Base-by-base conservation (phyloP, 768 basidiomycete species). In the Austroboletus festivus region DNA sequence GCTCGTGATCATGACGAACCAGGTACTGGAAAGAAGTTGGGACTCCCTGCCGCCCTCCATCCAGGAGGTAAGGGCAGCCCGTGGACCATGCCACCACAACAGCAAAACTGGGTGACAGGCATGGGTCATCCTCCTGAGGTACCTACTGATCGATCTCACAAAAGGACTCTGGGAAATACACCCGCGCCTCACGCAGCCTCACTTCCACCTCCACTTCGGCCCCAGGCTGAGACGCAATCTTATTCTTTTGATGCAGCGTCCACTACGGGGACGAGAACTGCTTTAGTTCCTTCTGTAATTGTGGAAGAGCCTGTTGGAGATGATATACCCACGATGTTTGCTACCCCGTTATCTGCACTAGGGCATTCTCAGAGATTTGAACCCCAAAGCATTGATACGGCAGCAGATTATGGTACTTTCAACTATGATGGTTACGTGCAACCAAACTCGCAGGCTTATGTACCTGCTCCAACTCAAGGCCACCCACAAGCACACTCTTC, bases 1-100 rank as follows among this genome's bases (percentile, higher is more conserved):
- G 67, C 65, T 12, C 57, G 65, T 4, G 23, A 50, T 18, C 55
- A 42, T 39, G 50, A 59, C 16, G 63, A 63, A 16, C 41, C 62
- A 42, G 50, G 47, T 45, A 43, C 56, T 39, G 48, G 57, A 52
- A 52, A 59, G 52, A 52, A 48, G 12, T 19, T 50, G 9, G 53
- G 46, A 7, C 51, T 74, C 12, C 77, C 80, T 9, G 59, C 69
- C 1, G 63, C 72, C 26, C 68, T 80, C n/a, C 75, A 74, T 30
- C 72, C 78, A 15, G 68, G 72, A 44, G 57, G 62, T 10, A 52
- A 58, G 33, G 41, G 42, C 19, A 51, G 59, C 28, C 51, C 52
- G 12, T 49, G 65, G 49, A 46, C 64, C 31, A 44, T 41, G 38
- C 64, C 19, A 9, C 44, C 46, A 40, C 60, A 41, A 40, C 58